Base-by-base conservation (phyloP, 2,329 filamentous ascomycete species). In the Tolypocladium inflatum region DNA sequence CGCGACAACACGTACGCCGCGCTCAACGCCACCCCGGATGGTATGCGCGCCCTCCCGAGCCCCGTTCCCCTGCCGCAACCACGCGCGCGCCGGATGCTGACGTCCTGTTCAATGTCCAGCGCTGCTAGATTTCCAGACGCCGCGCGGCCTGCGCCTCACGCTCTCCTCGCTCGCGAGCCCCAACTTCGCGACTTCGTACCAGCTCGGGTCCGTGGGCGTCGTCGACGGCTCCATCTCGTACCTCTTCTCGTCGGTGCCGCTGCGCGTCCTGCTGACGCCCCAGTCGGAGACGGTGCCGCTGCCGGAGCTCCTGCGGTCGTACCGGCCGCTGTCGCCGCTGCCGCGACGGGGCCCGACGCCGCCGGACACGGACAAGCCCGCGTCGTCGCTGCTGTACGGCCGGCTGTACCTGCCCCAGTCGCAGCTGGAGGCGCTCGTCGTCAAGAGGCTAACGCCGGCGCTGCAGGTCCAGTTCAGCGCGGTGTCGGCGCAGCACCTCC, bases 181-280 rank as follows among this genome's bases (percentile, higher is more conserved):
- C 10, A 91, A 96, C 72, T 97, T 97, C 67, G 93, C 92, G 30
- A 96, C 92, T 19, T 93, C 91, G 42, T 99, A 99, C 74, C 89
- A 90, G 48, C 83, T 99, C 51, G 91, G 91, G 60, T 95, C 88
- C 48, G 83, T 95, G 19, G 94, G 93, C 60, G 81, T 96, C 41
- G 92, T 99, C 55, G 93, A 97, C 75, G 94, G 94, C 70, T 96
- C 91, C n/a, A 83, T 99, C 58, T 96, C 92, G 17, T 99, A 97
- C 74, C 84, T 99, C 57, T 97, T 96, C 77, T 95, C 91, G 54
- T 96, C 91, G 3, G 80, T 94, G 10, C 86, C 91, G 15, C 81
- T 97, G 58, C 76, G 79, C 43, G 79, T 86, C 55, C 76, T 83
- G 76, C 62, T 91, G 79, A 72, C 79, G 13, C 84, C 81, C 13